These are phyloP conservation scores for Salvia hispanica DNA, from an alignment of 257 asterid genomes.

Conservation along the genomic window DNA sequence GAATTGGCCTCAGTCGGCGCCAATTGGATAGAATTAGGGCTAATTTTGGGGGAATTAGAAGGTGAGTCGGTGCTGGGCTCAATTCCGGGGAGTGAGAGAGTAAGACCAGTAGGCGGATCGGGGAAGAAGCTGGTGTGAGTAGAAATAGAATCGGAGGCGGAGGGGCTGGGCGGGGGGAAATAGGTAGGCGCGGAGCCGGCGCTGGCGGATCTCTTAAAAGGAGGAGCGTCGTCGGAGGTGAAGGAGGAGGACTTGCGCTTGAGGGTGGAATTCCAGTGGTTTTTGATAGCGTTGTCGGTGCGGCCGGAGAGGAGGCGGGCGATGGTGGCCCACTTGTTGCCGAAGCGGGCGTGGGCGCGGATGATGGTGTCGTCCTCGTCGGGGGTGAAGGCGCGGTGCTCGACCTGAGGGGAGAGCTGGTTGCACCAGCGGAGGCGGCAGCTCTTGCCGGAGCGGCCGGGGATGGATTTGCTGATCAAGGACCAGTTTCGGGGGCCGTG, in stretches of 20 bases:
- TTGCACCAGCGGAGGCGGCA: constrained; percentile 97
- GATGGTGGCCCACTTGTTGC: constrained; percentile 96
- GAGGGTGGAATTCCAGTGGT: constrained; percentile 93
- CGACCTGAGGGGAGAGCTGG: constrained; percentile 93
- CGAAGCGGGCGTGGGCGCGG: constrained; percentile 81
- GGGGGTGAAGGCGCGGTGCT: constrained; percentile 81
- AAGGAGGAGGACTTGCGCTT: constrained; percentile 77
- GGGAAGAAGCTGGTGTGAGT: constrained; percentile 63
- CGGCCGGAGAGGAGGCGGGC: constrained; percentile 86
- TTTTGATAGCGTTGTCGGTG: constrained; percentile 96
- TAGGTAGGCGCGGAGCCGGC: constrained; percentile 65
- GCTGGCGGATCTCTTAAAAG: constrained; percentile 75
- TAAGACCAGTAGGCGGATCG: constrained; percentile 72
- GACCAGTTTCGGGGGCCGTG: constrained; percentile 95
- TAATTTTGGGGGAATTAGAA: constrained; percentile 2
- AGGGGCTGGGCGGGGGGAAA: constrained; percentile 71
- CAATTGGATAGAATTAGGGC: constrained; percentile 32
- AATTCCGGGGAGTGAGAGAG: constrained; percentile 81
- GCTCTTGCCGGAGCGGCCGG: constrained; percentile 89
- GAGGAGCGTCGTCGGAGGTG: constrained; percentile 39
- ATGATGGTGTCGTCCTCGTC: constrained; percentile 83
- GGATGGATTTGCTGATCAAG: constrained; percentile 74
- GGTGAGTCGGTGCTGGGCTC: constrained; percentile 8
- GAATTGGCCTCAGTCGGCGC: neutral
- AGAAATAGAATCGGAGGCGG: constrained; percentile 67